Evolutionary conservation across 768 basidiomycete species (phyloP).

Genomic region (Scleroderma bovista): DNA sequence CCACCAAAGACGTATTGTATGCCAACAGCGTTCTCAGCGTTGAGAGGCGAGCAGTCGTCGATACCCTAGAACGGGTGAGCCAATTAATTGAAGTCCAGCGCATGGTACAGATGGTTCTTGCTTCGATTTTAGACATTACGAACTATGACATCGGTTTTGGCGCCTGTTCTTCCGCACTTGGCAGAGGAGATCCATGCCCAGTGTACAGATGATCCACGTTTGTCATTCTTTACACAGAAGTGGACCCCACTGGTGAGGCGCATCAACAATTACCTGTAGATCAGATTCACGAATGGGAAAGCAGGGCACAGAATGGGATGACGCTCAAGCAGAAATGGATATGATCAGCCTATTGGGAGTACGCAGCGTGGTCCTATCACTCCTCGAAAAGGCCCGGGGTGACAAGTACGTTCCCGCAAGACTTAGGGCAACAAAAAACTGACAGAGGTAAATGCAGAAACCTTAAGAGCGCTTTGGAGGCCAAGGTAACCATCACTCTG

Average conservation of each 20-base stretch:
- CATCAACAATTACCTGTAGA: not conserved
- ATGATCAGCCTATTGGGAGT: constrained; percentile 61
- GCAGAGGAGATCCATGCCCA: constrained; percentile 76
- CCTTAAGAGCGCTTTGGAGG: constrained; percentile 74
- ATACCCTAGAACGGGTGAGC: constrained; percentile 65
- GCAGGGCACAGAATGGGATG: constrained; percentile 59
- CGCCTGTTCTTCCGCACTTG: constrained; percentile 85
- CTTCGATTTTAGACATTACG: constrained; percentile 47
- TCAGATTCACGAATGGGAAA: not conserved
- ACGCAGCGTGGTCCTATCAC: constrained; percentile 52
- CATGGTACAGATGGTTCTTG: not conserved
- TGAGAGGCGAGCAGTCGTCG: constrained; percentile 60
- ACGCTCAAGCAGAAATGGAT: constrained; percentile 48
- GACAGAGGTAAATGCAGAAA: constrained; percentile 37
- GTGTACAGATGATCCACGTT: constrained; percentile 12
- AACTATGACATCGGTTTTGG: constrained; percentile 64
- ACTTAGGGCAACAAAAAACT: not conserved
- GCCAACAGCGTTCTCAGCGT: constrained; percentile 48
- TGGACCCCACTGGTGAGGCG: constrained; percentile 66
- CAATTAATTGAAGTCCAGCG: not conserved
- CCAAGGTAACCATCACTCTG: constrained; percentile 60
- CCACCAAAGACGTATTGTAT: constrained; percentile 87
- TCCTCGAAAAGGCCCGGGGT: constrained; percentile 72
- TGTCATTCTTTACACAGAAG: constrained; percentile 63
- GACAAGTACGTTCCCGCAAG: constrained; percentile 51